Conservation (phyloP, 2,329 filamentous ascomycete species). For the Monosporascus cannonballus region DNA sequence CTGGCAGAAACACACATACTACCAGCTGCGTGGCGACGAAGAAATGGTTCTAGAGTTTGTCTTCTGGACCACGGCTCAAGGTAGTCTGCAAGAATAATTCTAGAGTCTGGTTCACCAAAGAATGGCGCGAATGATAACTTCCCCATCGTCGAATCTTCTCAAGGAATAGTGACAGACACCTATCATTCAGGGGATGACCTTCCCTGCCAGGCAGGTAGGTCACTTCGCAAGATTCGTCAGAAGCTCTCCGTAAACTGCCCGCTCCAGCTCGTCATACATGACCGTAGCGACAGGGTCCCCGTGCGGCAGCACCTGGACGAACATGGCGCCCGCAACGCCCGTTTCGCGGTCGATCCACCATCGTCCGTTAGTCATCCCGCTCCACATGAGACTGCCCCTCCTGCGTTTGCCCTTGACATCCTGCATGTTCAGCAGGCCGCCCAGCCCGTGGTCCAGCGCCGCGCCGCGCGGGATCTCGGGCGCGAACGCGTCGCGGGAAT, state of each 20-base stretch:
- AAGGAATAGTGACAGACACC: too few species aligned
- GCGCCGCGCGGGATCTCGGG: slow-evolving; percentile 30
- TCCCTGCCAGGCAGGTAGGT: too few species aligned
- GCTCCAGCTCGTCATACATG: slow-evolving; percentile 34
- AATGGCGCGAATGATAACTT: too few species aligned
- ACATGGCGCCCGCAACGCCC: slow-evolving; percentile 33
- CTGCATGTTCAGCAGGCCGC: slow-evolving; percentile 33
- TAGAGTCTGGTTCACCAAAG: too few species aligned
- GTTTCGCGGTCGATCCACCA: slow-evolving; percentile 36
- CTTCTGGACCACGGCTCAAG: too few species aligned
- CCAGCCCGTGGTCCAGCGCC: slow-evolving; percentile 31
- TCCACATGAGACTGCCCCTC: slow-evolving; percentile 38
- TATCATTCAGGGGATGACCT: too few species aligned
- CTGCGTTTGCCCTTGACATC: slow-evolving; percentile 33
- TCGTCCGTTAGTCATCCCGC: slow-evolving; percentile 34
- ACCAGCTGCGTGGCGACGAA: too few species aligned
- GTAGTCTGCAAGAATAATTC: too few species aligned
- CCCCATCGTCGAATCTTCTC: too few species aligned
- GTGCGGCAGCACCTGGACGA: slow-evolving; percentile 33
- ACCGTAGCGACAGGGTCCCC: slow-evolving; percentile 29
- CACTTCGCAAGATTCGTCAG: too few species aligned
- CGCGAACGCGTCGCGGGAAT: slow-evolving; percentile 21
- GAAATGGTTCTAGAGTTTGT: too few species aligned
- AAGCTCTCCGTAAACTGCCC: slow-evolving; percentile 29
- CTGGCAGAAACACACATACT: too few species aligned